Percentiles rank a stretch among this genome's conserved stretches.
phyloP scores from a whole-genome alignment of 2,329 filamentous ascomycete genomes.

The Aspergillus latus region DNA sequence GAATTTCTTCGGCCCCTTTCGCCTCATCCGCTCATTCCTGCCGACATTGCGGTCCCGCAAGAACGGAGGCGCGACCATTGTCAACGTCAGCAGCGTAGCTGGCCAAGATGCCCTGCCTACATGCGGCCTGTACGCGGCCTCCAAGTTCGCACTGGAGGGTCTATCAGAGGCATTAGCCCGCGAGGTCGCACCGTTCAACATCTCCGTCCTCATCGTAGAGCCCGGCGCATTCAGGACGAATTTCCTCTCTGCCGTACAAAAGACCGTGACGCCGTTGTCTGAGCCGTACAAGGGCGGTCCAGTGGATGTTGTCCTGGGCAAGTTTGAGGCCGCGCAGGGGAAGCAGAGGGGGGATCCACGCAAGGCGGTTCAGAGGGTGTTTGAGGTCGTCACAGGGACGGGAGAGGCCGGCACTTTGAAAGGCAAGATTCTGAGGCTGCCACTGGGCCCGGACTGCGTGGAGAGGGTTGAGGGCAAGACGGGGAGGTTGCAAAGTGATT shows the following conservation, averaged over 20 bases:
- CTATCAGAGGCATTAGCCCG: slow-evolving; percentile 38
- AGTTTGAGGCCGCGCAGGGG: slow-evolving; percentile 11
- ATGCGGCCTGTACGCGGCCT: slow-evolving; percentile 41
- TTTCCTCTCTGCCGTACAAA: slow-evolving; percentile 35
- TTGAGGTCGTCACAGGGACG: slow-evolving; percentile 37
- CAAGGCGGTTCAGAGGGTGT: slow-evolving; percentile 37
- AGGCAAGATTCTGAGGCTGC: slow-evolving; percentile 38
- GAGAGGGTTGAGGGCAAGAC: slow-evolving; percentile 22
- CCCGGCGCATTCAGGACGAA: slow-evolving; percentile 47
- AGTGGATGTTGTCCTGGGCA: slow-evolving; percentile 28
- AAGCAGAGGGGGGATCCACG: slow-evolving; percentile 23
- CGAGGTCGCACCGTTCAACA: slow-evolving; percentile 39
- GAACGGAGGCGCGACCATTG: slow-evolving; percentile 36
- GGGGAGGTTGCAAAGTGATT: slow-evolving; percentile 9
- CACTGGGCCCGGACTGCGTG: slow-evolving; percentile 41
- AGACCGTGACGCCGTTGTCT: slow-evolving; percentile 30
- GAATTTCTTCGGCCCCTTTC: slow-evolving; percentile 47
- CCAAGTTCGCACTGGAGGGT: slow-evolving; percentile 46
- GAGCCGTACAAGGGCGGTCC: slow-evolving; percentile 29
- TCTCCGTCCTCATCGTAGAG: slow-evolving; percentile 44
- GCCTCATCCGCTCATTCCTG: slow-evolving; percentile 39
- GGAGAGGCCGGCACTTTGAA: slow-evolving; percentile 33
- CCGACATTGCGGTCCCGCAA: slow-evolving; percentile 38
- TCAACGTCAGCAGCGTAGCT: slow-evolving; percentile 51
- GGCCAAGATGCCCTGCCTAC: slow-evolving; percentile 44